phyloP scores from a whole-genome alignment of 1,139 yeast species.

The Diutina siamensis region DNA sequence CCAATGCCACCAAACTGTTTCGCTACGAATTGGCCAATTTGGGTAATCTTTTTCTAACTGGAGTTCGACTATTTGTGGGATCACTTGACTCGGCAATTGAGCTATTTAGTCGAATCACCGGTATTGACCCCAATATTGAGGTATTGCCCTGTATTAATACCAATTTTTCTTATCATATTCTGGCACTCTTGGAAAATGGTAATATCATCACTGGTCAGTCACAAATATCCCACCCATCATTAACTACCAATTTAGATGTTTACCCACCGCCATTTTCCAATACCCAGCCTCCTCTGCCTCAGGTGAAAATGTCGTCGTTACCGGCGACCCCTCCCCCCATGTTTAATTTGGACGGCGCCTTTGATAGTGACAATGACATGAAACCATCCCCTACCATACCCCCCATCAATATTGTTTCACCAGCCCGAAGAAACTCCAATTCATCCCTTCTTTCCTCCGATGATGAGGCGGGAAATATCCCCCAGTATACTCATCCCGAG shows the following conservation, averaged over 20 bases:
- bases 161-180: conserved; percentile 75
- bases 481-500: conserved; percentile 76
- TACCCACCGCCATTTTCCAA: conserved; percentile 28
- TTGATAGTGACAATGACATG: neutral
- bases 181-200: conserved; percentile 65
- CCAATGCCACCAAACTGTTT: conserved; percentile 40
- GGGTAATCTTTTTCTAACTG: conserved; percentile 78
- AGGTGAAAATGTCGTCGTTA: conserved; percentile 8
- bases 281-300: conserved; percentile 29
- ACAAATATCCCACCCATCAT: conserved; percentile 79
- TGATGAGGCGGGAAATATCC: conserved; percentile 46
- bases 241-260: conserved; percentile 12
- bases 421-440: conserved; percentile 11
- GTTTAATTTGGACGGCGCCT: neutral
- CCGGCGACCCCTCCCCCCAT: neutral
- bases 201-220: conserved; percentile 83
- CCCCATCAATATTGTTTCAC: conserved; percentile 1
- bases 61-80: conserved; percentile 72
- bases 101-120: conserved; percentile 54
- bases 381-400: neutral
- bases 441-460: conserved; percentile 18
- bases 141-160: conserved; percentile 81
- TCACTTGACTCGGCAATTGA: conserved; percentile 80
- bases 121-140: conserved; percentile 40
- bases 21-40: conserved; percentile 70